Evolutionary conservation across 2,329 filamentous ascomycete species (phyloP), one percentile per base, ranked within the genome.

Genomic region (Cladosporium sp.): DNA sequence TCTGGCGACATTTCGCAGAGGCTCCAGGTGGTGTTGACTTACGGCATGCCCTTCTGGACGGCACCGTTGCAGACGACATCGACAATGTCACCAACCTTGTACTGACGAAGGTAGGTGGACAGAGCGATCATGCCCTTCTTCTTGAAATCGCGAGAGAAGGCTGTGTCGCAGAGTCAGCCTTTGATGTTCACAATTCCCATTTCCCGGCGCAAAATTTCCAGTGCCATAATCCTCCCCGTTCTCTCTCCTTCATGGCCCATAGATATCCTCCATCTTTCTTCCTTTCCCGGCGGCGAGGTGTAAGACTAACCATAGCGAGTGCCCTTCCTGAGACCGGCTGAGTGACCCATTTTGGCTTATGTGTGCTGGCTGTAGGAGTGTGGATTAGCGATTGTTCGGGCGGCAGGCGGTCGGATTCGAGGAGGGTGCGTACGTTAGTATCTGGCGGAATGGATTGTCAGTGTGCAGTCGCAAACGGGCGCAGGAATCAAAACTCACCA

Each of bases 1-100:
- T 36, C 26, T 25, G 14, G 34, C 51, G 36, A 43, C 25, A n/a
- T 26, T 43, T 32, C 18, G 43, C 49, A 43, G 25, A 58, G 65
- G 53, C 30, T 66, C 51, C 61, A 46, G 36, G 53, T 60, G 65
- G 36, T 64, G 54, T 34, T 23, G 28, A 84, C 89, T 89, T 85
- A 95, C 91, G 62, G 63, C 75, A 76, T 76, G 71, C 93, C 93
- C 89, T 97, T 96, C 87, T 97, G 93, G 73, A 96, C 91, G 79
- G 93, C 95, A 90, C 93, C 95, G 86, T 99, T 98, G 80, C 91
- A 91, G 85, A 96, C 96, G 82, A 99, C 92, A 82, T 99, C 95
- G 79, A 99, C 95, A 77, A 98, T 97, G 80, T 99, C 95, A 82
- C 95, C 95, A 79, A 99, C 95, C 89, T 90, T 92, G 91, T 96